Evolutionary conservation across 2,329 filamentous ascomycete species (phyloP), one percentile per base, ranked within the genome.

Genomic region (Zalaria sp.): DNA sequence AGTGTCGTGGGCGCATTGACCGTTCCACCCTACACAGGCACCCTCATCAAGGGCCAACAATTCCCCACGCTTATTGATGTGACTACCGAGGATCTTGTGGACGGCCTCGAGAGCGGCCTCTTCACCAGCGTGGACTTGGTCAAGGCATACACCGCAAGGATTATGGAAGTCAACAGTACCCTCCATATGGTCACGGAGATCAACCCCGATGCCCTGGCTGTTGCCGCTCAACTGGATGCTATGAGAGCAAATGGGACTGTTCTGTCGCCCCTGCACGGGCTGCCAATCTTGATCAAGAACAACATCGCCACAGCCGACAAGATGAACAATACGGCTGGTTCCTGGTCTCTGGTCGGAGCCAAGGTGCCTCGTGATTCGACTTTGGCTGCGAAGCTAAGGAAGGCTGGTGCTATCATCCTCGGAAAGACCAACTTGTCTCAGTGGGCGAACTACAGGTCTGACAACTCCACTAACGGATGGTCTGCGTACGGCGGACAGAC

Each of bases 211-310:
- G 71, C 71, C 18, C 10, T 48, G 25, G 37, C 39, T 4, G 41
- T 48, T 38, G 46, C 46, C 27, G 42, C 39, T 18, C 34, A 44
- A 9, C 27, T 45, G 26, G 46, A 48, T 41, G 39, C 54, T 8
- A 64, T 73, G 50, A 62, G 73, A 11, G 57, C 56, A 18, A 61
- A 59, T 49, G 71, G 71, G 1, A 67, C 55, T 5, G 46, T 63
- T 11, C 54, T 68, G 39, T 68, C 72, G 0, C 73, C 74, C 2
- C 62, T 81, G 0, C 76, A 82, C 52, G 78, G 79, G 4, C 67
- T 82, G 3, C 79, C 78, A 0, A 71, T 82, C 25, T 58, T 81
- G 4, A 65, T 82, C 59, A 83, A 83, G 56, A 73, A 79, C 58
- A 80, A 78, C 52, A 79, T 83, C 38, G 77, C 71, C 9, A 81